Percentiles rank a stretch among this genome's conserved stretches.
These are phyloP conservation scores for Penicillium griseofulvum DNA, from an alignment of 2,329 filamentous ascomycete species.

Conservation along the genomic window DNA sequence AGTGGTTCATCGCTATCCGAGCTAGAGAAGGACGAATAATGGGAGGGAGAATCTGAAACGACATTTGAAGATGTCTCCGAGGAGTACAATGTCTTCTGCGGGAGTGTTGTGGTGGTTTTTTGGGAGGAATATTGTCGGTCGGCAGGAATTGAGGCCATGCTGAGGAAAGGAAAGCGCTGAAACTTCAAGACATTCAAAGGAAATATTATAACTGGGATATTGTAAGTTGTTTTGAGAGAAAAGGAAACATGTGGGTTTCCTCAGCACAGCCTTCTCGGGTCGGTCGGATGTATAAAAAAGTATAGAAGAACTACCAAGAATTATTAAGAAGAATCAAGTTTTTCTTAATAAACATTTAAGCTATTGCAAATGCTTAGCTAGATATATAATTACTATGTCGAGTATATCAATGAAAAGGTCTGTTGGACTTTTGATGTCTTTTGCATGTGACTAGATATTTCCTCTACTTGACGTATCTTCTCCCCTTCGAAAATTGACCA, in stretches of 20 bases:
- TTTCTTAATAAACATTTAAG: neutral
- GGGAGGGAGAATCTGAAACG: constrained; percentile 19
- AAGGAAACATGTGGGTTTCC: constrained; percentile 13
- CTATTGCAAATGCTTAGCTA: neutral
- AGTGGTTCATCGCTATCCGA: constrained; percentile 33
- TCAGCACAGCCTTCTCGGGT: constrained; percentile 27
- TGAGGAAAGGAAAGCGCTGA: neutral
- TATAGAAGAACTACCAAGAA: no score
- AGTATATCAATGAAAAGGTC: no score
- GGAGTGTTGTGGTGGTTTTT: neutral
- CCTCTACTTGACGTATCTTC: neutral
- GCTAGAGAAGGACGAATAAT: constrained; percentile 27
- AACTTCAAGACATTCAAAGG: neutral
- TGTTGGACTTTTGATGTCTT: no score
- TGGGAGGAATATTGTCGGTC: neutral
- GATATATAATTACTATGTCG: no score
- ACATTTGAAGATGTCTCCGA: constrained; percentile 22
- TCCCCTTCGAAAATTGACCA: constrained; percentile 23
- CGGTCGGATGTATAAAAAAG: constrained; percentile 14
- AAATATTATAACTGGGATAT: neutral
- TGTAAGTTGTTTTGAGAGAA: neutral
- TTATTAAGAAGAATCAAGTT: no score
- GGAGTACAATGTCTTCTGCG: constrained; percentile 16
- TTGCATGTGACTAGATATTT: neutral
- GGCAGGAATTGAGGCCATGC: neutral